phyloP scores from a whole-genome alignment of 139 green algal species.

The Volvox reticuliferus region DNA sequence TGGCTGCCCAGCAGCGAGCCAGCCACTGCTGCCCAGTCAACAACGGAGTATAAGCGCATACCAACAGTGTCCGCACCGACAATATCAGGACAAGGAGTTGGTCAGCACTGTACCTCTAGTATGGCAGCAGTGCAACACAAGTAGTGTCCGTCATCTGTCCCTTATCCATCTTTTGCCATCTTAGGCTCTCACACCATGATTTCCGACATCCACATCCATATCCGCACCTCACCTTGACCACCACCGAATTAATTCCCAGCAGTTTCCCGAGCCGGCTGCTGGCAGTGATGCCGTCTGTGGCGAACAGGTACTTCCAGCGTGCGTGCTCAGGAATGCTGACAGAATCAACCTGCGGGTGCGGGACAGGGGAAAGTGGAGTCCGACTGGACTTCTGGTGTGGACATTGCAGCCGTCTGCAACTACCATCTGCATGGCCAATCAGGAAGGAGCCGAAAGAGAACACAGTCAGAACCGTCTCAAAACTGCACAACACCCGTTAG shows the following conservation, averaged over 20 bases:
- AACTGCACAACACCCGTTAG: too few relatives aligned
- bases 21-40: background rate
- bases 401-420: background rate
- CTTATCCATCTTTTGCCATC: background rate
- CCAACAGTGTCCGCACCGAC: background rate
- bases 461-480: background rate
- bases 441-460: background rate
- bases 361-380: background rate
- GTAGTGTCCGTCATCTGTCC: background rate
- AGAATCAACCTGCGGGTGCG: background rate
- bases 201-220: background rate
- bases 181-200: background rate
- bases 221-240: constrained; percentile 16
- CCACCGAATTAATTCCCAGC: constrained; percentile 48
- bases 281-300: constrained; percentile 53
- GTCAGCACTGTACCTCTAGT: too few relatives aligned
- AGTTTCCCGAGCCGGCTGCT: constrained; percentile 58
- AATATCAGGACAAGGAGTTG: background rate
- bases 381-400: too few relatives aligned
- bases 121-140: too few relatives aligned
- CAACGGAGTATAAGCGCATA: background rate
- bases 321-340: constrained; percentile 46
- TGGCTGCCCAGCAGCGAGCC: too few relatives aligned
- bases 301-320: constrained; percentile 50
- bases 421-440: background rate